Evolutionary conservation across 768 basidiomycete species (phyloP).

Genomic region (Pleurotus platypus): DNA sequence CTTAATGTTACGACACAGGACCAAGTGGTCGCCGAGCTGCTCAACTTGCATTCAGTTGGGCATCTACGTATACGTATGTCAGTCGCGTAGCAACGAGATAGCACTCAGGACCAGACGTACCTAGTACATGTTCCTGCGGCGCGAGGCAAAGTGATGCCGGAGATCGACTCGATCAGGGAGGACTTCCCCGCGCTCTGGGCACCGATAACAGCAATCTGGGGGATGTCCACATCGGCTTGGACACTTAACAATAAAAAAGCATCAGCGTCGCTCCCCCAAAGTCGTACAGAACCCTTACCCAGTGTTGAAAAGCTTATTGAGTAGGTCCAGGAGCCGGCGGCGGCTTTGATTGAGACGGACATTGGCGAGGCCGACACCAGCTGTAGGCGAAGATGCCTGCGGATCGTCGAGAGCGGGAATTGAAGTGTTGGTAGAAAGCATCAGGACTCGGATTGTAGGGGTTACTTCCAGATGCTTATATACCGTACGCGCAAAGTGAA

Average conservation of each 20-base stretch:
- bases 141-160: constrained; percentile 66
- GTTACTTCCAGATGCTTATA: too few relatives aligned
- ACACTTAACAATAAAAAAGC: constrained; percentile 36
- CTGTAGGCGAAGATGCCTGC: not conserved
- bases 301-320: constrained; percentile 58
- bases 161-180: constrained; percentile 74
- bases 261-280: constrained; percentile 1
- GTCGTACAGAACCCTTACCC: constrained; percentile 38
- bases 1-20: constrained; percentile 48
- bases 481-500: too few relatives aligned
- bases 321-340: constrained; percentile 51
- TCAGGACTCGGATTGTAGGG: too few relatives aligned
- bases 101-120: constrained; percentile 24
- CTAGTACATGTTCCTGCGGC: constrained; percentile 76
- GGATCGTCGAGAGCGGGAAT: too few relatives aligned
- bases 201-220: constrained; percentile 71
- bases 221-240: constrained; percentile 67
- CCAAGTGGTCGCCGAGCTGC: constrained; percentile 38
- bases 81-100: not conserved
- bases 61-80: constrained; percentile 32
- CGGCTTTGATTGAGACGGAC: constrained; percentile 35
- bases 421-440: too few relatives aligned
- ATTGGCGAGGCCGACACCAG: constrained; percentile 51
- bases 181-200: constrained; percentile 76
- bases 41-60: constrained; percentile 55